A percentile compares a stretch with the other conserved stretches of the same genome.
phyloP scores from a whole-genome alignment of 495 filamentous ascomycete genomes.

The Penicillium bialowiezense region DNA sequence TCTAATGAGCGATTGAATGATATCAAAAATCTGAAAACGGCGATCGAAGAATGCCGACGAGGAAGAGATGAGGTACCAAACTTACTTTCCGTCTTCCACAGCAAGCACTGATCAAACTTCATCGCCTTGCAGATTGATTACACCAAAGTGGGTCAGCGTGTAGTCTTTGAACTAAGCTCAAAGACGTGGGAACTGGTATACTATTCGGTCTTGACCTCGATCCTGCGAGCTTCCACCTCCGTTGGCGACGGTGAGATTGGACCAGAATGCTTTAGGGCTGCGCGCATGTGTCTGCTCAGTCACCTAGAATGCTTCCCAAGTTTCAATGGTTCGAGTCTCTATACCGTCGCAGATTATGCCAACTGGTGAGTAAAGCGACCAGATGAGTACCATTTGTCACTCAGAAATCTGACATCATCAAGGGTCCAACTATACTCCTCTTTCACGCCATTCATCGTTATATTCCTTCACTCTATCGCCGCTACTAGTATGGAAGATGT shows the following conservation, averaged over 20 bases:
- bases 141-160: no score
- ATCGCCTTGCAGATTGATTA: no score
- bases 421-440: constrained; percentile 22
- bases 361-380: constrained; percentile 14
- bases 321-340: constrained; percentile 4
- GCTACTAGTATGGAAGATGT: constrained; percentile 14
- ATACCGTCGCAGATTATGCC: constrained; percentile 19
- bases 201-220: no score
- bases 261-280: constrained; percentile 15
- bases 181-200: no score
- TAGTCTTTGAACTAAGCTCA: no score
- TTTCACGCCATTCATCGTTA: constrained; percentile 24
- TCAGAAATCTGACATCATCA: no score
- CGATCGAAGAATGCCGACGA: constrained; percentile 9
- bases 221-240: no score
- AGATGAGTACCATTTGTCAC: not conserved
- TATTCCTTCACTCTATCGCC: constrained; percentile 25
- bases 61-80: not conserved
- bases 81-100: no score
- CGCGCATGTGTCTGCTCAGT: constrained; percentile 14
- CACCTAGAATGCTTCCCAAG: constrained; percentile 16
- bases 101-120: no score
- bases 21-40: constrained; percentile 3
- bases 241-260: no score
- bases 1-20: constrained; percentile 2